Percentiles rank a stretch among this genome's conserved stretches.
These are phyloP conservation scores for Phoma sp. DNA, from an alignment of 2,329 filamentous ascomycete genomes.

Conservation along the genomic window DNA sequence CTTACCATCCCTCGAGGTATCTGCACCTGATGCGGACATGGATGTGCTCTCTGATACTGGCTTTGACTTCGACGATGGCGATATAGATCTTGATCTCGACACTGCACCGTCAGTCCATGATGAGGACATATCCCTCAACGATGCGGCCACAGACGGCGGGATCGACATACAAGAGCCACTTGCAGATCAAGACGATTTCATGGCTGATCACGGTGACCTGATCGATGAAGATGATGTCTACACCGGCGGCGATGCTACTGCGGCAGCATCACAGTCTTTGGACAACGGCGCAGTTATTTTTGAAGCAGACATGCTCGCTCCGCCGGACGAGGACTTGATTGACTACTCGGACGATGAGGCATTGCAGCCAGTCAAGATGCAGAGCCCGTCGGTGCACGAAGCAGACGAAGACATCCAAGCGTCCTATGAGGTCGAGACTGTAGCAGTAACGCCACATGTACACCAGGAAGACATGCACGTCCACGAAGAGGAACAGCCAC, in stretches of 20 bases:
- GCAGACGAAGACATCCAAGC: conserved; percentile 2
- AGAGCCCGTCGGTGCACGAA: conserved; percentile 1
- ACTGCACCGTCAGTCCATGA: conserved; percentile 30
- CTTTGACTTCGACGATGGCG: conserved; percentile 58
- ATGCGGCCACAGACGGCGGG: conserved; percentile 48
- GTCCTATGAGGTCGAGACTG: not conserved
- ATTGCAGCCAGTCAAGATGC: conserved; percentile 19
- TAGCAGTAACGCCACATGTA: not conserved
- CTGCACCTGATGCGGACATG: conserved; percentile 59
- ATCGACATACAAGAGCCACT: conserved; percentile 22
- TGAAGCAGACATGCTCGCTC: conserved; percentile 12
- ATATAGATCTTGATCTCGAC: conserved; percentile 65
- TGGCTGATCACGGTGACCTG: conserved; percentile 45
- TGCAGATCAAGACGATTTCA: conserved; percentile 44
- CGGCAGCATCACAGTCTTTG: conserved; percentile 13
- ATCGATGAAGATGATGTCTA: conserved; percentile 36
- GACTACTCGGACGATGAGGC: conserved; percentile 47
- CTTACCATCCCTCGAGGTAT: conserved; percentile 35
- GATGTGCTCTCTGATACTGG: conserved; percentile 60
- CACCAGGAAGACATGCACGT: not conserved
- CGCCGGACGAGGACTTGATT: conserved; percentile 39
- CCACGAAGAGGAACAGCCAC: not conserved
- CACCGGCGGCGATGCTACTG: conserved; percentile 16
- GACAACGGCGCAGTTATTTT: not conserved
- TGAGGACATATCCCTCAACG: conserved; percentile 65